Conservation (phyloP, 192 early-diverging fungal genomes). For the Bifiguratus adelaidae region DNA sequence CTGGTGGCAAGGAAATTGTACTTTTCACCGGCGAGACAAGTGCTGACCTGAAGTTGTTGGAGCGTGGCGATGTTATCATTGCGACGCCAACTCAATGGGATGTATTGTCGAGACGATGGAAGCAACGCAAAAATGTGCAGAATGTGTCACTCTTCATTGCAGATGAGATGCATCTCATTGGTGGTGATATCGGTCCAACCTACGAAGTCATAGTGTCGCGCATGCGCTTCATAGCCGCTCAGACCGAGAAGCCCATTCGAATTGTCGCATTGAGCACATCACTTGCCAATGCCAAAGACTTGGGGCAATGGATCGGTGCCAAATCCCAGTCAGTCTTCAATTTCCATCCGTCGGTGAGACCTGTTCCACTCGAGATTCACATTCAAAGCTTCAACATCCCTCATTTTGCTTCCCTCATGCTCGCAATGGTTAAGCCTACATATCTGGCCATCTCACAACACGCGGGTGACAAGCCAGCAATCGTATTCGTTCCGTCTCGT, state of each 20-base stretch:
- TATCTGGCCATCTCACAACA: constrained; percentile 64
- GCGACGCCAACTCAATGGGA: constrained; percentile 93
- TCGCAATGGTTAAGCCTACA: constrained; percentile 82
- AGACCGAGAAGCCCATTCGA: constrained; percentile 74
- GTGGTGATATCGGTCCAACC: constrained; percentile 80
- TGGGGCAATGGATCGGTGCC: constrained; percentile 96
- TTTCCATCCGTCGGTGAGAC: constrained; percentile 88
- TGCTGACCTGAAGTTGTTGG: constrained; percentile 81
- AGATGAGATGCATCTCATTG: constrained; percentile 93
- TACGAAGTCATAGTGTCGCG: constrained; percentile 91
- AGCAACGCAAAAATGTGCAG: constrained; percentile 88
- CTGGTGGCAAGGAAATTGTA: constrained; percentile 85
- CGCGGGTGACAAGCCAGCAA: constrained; percentile 52
- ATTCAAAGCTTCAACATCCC: constrained; percentile 87
- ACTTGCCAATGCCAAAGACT: constrained; percentile 93
- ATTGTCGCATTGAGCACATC: constrained; percentile 85
- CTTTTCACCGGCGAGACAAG: constrained; percentile 83
- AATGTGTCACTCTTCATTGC: constrained; percentile 81
- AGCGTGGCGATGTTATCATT: constrained; percentile 86
- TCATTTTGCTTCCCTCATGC: constrained; percentile 94
- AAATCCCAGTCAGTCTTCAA: constrained; percentile 73
- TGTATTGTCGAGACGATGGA: constrained; percentile 88
- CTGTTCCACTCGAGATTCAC: constrained; percentile 89
- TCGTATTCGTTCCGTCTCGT: constrained; percentile 90
- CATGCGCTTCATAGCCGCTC: constrained; percentile 84